Conservation (phyloP, 169 alveolate genomes). For the Eimeria maxima region DNA sequence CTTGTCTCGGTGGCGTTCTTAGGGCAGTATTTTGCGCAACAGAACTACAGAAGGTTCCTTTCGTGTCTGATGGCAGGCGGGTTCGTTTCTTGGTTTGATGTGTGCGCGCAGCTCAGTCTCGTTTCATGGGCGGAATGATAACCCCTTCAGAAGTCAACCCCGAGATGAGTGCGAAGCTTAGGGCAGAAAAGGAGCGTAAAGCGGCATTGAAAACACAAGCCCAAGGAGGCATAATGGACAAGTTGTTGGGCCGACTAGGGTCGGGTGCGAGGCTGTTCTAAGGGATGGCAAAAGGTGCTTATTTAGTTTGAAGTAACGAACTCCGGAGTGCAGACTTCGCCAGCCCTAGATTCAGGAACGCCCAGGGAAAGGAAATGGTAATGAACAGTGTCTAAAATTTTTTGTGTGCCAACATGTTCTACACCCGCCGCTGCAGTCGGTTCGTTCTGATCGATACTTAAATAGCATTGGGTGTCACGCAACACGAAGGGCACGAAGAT, state of each 20-base stretch:
- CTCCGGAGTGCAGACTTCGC: neutral
- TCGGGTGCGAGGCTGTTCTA: conserved; percentile 66
- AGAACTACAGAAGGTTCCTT: neutral
- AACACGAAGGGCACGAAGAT: neutral
- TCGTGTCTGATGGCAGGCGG: neutral
- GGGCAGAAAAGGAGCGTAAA: conserved; percentile 64
- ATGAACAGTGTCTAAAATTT: neutral
- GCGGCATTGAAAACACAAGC: conserved; percentile 63
- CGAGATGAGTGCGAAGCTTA: conserved; percentile 62
- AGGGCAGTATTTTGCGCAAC: neutral
- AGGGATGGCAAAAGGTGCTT: neutral
- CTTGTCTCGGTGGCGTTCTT: neutral
- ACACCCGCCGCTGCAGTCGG: neutral
- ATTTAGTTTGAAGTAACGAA: conserved; percentile 20
- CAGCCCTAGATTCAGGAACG: neutral
- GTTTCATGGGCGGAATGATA: conserved; percentile 69
- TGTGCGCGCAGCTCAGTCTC: conserved; percentile 65
- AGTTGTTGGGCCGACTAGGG: conserved; percentile 69
- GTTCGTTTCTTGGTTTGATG: neutral
- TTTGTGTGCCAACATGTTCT: conserved; percentile 26
- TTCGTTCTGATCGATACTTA: neutral
- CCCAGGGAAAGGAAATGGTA: neutral
- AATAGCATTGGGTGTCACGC: neutral
- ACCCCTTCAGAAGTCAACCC: conserved; percentile 50
- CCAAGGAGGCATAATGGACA: conserved; percentile 67